Evolutionary conservation across 305 asterid genomes (phyloP).

Genomic region (Fraxinus angustifolia): DNA sequence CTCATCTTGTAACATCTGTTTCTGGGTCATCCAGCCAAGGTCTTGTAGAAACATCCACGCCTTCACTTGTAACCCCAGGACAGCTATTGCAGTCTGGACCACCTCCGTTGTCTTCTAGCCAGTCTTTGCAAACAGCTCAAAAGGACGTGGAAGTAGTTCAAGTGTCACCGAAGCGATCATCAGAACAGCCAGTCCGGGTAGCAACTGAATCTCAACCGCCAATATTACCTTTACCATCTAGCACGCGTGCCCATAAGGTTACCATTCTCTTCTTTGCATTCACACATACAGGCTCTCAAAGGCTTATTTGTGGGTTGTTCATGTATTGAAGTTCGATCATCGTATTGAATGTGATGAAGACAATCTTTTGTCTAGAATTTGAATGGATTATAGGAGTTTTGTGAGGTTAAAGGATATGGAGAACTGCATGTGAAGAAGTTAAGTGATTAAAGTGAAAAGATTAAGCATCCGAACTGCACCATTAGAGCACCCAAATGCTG

Average conservation of each 20-base stretch:
- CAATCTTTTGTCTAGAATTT: not conserved
- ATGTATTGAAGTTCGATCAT: not conserved
- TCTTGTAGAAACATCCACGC: slow-evolving; percentile 46
- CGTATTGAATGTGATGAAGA: not conserved
- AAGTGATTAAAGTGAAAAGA: not conserved
- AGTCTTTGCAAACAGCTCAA: slow-evolving; percentile 55
- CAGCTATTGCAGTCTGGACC: slow-evolving; percentile 70
- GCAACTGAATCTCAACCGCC: slow-evolving; percentile 77
- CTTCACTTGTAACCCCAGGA: slow-evolving; percentile 76
- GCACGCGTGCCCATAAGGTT: slow-evolving; percentile 54
- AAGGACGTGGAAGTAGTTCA: slow-evolving; percentile 88
- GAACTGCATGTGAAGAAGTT: not conserved
- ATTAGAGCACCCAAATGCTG: not conserved
- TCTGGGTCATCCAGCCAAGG: slow-evolving; percentile 44
- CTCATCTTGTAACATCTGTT: slow-evolving; percentile 41
- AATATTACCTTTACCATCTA: slow-evolving; percentile 73
- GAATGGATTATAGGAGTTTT: not conserved
- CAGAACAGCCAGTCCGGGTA: slow-evolving; percentile 42
- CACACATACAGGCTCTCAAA: not conserved
- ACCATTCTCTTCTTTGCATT: slow-evolving; percentile 10
- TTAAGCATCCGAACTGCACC: not conserved
- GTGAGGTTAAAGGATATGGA: not conserved
- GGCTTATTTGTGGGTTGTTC: not conserved
- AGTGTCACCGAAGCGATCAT: slow-evolving; percentile 45
- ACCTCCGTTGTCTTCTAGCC: slow-evolving; percentile 39